Evolutionary conservation across 169 alveolate species (phyloP).

Genomic region (Eimeria sp.): DNA sequence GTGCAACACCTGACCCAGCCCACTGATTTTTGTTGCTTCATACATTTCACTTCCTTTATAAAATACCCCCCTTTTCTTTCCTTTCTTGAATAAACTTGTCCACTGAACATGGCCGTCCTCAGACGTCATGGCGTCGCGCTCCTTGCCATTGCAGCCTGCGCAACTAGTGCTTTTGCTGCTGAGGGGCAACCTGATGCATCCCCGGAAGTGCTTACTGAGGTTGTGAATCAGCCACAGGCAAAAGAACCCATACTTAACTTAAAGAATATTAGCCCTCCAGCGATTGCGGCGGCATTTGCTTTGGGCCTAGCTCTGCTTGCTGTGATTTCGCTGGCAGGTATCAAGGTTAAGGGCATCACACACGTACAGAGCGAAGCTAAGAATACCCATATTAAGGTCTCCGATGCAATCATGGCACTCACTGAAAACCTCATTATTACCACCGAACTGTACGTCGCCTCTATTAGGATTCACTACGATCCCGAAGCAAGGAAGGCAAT

Average conservation of each 20-base stretch:
- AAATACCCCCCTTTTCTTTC: not conserved
- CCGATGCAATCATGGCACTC: not conserved
- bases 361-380: not conserved
- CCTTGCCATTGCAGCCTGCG: slow-evolving; percentile 42
- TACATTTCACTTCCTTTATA: not conserved
- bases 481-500: too few species aligned
- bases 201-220: not conserved
- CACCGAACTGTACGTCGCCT: not conserved
- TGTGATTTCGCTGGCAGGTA: not conserved
- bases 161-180: slow-evolving; percentile 45
- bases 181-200: not conserved
- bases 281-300: not conserved
- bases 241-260: too few species aligned
- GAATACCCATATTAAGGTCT: not conserved
- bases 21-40: not conserved
- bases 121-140: slow-evolving; percentile 17
- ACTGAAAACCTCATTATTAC: not conserved
- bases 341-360: not conserved
- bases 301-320: not conserved
- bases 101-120: not conserved
- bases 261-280: not conserved
- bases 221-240: not conserved
- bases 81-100: not conserved
- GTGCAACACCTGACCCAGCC: too few species aligned
- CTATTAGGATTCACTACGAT: not conserved